Conservation (phyloP, 2,329 filamentous ascomycete species). For the Aspergillus oerlinghausenensis region DNA sequence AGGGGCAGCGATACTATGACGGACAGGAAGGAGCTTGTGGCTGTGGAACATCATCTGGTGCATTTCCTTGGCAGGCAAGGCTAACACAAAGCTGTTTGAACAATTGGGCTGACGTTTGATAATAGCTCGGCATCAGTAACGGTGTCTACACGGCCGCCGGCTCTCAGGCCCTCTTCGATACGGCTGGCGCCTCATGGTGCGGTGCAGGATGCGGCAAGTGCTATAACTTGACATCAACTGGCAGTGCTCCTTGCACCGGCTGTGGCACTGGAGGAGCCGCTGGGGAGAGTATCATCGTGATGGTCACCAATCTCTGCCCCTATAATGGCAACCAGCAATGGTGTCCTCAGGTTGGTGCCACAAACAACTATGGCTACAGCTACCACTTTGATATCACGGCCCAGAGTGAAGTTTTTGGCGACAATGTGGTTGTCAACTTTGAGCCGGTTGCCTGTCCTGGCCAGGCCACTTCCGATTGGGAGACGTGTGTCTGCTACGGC, state of each 20-base stretch:
- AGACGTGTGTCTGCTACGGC: conserved; percentile 22
- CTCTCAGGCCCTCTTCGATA: conserved; percentile 21
- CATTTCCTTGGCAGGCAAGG: conserved; percentile 26
- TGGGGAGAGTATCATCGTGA: conserved; percentile 22
- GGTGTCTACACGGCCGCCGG: conserved; percentile 21
- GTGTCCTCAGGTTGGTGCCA: conserved; percentile 29
- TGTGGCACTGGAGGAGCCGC: conserved; percentile 19
- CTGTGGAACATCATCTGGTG: conserved; percentile 22
- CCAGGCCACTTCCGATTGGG: conserved; percentile 19
- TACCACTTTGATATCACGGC: conserved; percentile 38
- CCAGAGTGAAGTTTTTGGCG: conserved; percentile 26
- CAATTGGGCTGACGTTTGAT: not conserved
- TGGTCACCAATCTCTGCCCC: conserved; percentile 36
- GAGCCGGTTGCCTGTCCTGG: conserved; percentile 27
- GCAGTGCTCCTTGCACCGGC: conserved; percentile 13
- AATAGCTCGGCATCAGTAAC: not conserved
- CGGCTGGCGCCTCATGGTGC: conserved; percentile 18
- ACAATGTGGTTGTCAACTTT: conserved; percentile 33
- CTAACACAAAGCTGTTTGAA: not conserved
- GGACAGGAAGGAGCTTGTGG: conserved; percentile 29
- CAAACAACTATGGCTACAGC: conserved; percentile 31
- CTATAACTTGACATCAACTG: conserved; percentile 21
- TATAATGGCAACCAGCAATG: conserved; percentile 32
- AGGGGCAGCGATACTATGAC: conserved; percentile 28
- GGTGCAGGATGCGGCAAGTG: conserved; percentile 23